Evolutionary conservation across 352 stramenopile species (phyloP).

Genomic region (Pythium scleroteichum): DNA sequence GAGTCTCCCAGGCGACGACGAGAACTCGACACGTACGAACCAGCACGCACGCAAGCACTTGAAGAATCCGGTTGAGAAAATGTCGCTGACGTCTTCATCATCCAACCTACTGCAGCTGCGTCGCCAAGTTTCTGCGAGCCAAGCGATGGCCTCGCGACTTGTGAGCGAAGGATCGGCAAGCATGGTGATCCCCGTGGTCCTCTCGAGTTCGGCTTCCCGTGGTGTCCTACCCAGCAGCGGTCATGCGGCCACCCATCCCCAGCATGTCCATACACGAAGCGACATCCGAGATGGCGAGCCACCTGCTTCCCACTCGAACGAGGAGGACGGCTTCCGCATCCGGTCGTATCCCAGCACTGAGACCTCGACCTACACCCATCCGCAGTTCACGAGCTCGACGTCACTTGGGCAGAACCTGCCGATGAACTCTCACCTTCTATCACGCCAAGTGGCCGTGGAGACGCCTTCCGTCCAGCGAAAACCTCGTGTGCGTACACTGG

Average conservation of each 20-base stretch:
- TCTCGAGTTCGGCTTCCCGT: constrained; percentile 20
- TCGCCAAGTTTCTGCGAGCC: constrained; percentile 24
- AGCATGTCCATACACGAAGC: not conserved
- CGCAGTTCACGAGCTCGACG: constrained; percentile 29
- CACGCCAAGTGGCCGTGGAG: not conserved
- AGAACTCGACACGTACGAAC: not conserved
- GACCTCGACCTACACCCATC: not conserved
- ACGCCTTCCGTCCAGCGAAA: not conserved
- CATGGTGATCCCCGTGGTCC: constrained; percentile 16
- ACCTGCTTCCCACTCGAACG: not conserved
- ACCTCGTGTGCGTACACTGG: constrained; percentile 13
- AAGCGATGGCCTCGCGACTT: constrained; percentile 17
- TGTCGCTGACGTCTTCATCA: constrained; percentile 29
- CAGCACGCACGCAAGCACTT: constrained; percentile 45
- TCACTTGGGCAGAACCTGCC: constrained; percentile 13
- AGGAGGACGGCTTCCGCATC: constrained; percentile 22
- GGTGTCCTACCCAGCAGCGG: not conserved
- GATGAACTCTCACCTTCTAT: not conserved
- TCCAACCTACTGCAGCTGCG: constrained; percentile 10
- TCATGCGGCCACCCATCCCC: not conserved
- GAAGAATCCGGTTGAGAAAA: constrained; percentile 64
- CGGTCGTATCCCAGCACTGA: constrained; percentile 12
- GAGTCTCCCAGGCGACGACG: not conserved
- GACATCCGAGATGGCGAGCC: not conserved
- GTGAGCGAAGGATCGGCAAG: constrained; percentile 22